Conservation (phyloP, 163 green algal genomes). For the Chlorella variabilis region DNA sequence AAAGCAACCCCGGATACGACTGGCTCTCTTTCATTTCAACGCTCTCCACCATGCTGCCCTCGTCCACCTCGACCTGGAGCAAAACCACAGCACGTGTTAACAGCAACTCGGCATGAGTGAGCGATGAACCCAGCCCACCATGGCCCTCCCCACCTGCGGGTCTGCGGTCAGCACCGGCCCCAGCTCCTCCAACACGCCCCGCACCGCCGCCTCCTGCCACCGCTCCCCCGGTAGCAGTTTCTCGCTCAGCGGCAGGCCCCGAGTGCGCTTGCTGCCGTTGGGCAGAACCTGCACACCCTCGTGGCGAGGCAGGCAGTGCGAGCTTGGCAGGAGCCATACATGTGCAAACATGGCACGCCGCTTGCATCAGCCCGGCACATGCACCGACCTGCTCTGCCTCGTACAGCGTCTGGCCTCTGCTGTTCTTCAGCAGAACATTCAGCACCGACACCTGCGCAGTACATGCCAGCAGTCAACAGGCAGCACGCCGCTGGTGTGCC, state of each 20-base stretch:
- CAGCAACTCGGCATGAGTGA: no score
- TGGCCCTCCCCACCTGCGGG: neutral
- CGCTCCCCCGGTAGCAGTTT: conserved; percentile 37
- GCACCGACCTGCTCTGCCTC: conserved; percentile 27
- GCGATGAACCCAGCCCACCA: no score
- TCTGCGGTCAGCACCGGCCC: conserved; percentile 20
- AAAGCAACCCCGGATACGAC: conserved; percentile 26
- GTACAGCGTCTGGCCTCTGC: conserved; percentile 25
- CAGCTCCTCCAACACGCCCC: conserved; percentile 29
- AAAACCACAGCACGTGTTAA: neutral
- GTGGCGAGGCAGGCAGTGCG: no score
- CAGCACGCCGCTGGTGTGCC: no score
- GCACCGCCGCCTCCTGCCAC: conserved; percentile 35
- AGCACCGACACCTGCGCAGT: conserved; percentile 25
- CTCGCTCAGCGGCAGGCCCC: conserved; percentile 28
- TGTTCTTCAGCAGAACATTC: conserved; percentile 24
- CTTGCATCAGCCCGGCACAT: neutral
- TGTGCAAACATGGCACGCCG: neutral
- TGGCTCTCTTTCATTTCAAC: conserved; percentile 37
- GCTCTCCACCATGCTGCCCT: conserved; percentile 1
- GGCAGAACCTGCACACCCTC: conserved; percentile 35
- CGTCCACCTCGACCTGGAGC: conserved; percentile 27
- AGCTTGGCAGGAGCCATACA: neutral
- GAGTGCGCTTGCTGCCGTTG: conserved; percentile 7
- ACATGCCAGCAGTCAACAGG: no score